Evolutionary conservation across 768 basidiomycete species (phyloP), one percentile per base, ranked within the genome.

Genomic region (Xerocomellus amylosporus): DNA sequence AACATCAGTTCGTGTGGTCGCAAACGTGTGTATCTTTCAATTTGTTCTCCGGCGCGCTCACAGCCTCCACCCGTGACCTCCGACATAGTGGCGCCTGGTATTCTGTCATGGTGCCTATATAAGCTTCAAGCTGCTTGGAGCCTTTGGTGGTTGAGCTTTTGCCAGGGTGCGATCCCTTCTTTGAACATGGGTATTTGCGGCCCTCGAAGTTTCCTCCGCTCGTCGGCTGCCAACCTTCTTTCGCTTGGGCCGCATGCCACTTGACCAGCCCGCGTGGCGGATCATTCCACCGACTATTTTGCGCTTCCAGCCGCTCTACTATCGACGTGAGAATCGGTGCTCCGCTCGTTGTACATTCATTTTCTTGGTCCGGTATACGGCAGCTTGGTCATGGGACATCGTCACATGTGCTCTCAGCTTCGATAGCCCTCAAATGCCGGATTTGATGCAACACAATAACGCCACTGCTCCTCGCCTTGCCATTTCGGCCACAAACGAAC

Each of bases 401-500:
- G 38, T 28, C 13, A 24, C 64, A 63, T 49, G 49, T 54, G 64
- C 41, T 61, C 49, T 15, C 7, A 34, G n/a, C 36, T 37, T 44
- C 37, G 38, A 33, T n/a, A 17, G 4, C 15, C 54, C 43, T 45
- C 26, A 37, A 44, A 53, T 37, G 30, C 49, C 36, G 17, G 19
- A 44, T 50, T 49, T 45, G 44, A 45, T 30, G 41, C 26, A 37
- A 10, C 40, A 40, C 33, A 48, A 39, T 42, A 20, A 40, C 55
- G 52, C 48, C 54, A 46, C 53, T 42, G 14, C 1, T 26, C 4
- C 43, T 40, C 17, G 13, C 43, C 26, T 58, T 64, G 2, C 67
- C 54, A 51, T 56, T 64, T 64, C 22, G 43, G 59, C 8, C 13
- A 72, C 44, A 71, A 71, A 49, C 59, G 24, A 41, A 22, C 48